A percentile compares a stretch with the other conserved stretches of the same genome.
Conservation (phyloP, 2,329 filamentous ascomycete genomes). For the Chaetomiaceae sp. region DNA sequence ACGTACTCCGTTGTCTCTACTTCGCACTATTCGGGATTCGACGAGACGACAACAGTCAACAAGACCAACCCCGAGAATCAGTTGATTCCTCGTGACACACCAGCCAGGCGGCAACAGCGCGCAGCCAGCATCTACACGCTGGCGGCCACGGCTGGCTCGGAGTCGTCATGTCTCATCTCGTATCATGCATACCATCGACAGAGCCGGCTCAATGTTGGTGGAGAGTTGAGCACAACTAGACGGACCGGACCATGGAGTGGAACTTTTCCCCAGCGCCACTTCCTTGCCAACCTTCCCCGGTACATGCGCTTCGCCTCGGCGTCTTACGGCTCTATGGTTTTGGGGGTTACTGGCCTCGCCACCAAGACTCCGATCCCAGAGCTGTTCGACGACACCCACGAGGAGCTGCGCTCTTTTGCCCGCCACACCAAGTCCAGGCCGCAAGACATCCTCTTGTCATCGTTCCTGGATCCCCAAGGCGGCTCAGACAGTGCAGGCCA, state of each 20-base stretch:
- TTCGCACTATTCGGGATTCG: constrained; percentile 42
- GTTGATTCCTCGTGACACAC: constrained; percentile 16
- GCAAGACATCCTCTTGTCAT: constrained; percentile 60
- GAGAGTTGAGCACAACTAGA: constrained; percentile 46
- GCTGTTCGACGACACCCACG: constrained; percentile 47
- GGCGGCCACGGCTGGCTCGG: constrained; percentile 48
- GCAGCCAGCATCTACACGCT: constrained; percentile 58
- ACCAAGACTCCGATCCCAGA: constrained; percentile 44
- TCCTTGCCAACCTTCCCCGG: constrained; percentile 58
- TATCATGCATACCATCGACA: constrained; percentile 47
- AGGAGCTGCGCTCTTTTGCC: constrained; percentile 60
- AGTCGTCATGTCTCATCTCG: constrained; percentile 49
- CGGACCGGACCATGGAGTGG: constrained; percentile 52
- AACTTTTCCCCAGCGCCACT: constrained; percentile 55
- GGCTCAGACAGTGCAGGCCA: constrained; percentile 61
- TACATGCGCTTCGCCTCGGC: constrained; percentile 66
- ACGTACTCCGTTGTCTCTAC: constrained; percentile 49
- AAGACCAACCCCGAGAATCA: constrained; percentile 35
- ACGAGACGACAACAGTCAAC: constrained; percentile 24
- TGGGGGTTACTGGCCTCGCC: constrained; percentile 59
- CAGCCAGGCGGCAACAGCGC: constrained; percentile 29
- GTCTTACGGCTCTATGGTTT: constrained; percentile 60
- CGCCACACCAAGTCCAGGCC: constrained; percentile 57
- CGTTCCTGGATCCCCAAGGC: constrained; percentile 65
- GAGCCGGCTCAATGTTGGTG: constrained; percentile 45